Evolutionary conservation across 441 rosid genomes (phyloP).

Genomic region (Monsonia emarginata): DNA sequence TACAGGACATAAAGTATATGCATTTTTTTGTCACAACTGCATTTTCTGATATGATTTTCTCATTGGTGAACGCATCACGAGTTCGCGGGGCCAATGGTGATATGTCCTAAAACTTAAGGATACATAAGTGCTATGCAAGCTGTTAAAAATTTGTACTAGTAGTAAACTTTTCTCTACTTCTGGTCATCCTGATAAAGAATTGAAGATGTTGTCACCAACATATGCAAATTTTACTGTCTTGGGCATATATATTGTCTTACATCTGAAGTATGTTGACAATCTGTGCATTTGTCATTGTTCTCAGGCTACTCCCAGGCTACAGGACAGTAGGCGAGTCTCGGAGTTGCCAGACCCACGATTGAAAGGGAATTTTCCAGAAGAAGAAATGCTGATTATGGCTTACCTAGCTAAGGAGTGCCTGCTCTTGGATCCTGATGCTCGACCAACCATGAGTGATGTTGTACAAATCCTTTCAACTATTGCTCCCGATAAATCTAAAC

Average conservation of each 20-base stretch:
- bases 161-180: neutral
- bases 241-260: neutral
- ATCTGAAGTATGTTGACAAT: neutral
- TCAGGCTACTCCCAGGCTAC: slow-evolving; percentile 75
- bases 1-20: neutral
- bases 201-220: neutral
- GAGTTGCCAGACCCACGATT: slow-evolving; percentile 79
- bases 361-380: slow-evolving; percentile 55
- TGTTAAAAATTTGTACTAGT: too few relatives aligned
- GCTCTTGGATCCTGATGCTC: slow-evolving; percentile 71
- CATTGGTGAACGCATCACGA: neutral
- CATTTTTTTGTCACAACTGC: neutral
- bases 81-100: neutral
- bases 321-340: slow-evolving; percentile 47
- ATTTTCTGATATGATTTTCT: neutral
- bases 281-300: neutral
- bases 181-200: neutral
- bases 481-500: slow-evolving; percentile 51
- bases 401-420: slow-evolving; percentile 87
- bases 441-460: slow-evolving; percentile 93
- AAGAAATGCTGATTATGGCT: slow-evolving; percentile 84
- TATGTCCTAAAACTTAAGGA: neutral
- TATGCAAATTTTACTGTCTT: neutral
- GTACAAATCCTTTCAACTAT: slow-evolving; percentile 87
- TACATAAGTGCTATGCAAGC: neutral